Evolutionary conservation across 2,329 filamentous ascomycete genomes (phyloP).

Genomic region (Venturia carpophila): DNA sequence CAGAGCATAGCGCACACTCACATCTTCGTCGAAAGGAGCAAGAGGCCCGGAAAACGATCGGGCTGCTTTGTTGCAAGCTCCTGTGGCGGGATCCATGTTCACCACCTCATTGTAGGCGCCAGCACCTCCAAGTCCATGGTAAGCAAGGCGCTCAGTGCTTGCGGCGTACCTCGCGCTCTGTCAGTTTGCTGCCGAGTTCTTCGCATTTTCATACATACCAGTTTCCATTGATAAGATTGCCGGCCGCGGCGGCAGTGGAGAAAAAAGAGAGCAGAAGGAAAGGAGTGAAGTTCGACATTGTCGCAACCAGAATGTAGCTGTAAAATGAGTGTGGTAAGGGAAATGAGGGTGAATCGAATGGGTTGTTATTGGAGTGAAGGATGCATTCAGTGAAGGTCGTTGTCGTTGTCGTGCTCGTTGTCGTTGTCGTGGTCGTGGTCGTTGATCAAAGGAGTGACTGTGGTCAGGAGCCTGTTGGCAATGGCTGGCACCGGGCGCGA

Average conservation of each 20-base stretch:
- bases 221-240: slow-evolving; percentile 9
- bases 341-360: background rate
- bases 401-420: background rate
- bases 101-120: slow-evolving; percentile 60
- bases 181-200: background rate
- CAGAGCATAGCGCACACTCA: slow-evolving; percentile 35
- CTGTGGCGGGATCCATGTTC: slow-evolving; percentile 49
- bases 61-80: slow-evolving; percentile 47
- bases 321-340: slow-evolving; percentile 8
- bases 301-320: background rate
- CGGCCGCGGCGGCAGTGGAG: background rate
- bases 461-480: background rate
- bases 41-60: slow-evolving; percentile 52
- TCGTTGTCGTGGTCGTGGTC: background rate
- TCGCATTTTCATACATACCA: background rate
- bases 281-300: slow-evolving; percentile 6
- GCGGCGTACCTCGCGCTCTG: background rate
- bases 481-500: background rate
- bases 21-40: slow-evolving; percentile 62
- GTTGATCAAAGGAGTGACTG: slow-evolving; percentile 9
- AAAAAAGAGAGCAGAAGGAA: background rate
- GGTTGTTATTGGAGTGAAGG: background rate
- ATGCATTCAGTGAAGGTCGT: background rate
- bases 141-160: slow-evolving; percentile 52
- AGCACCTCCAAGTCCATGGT: slow-evolving; percentile 50